Percentiles rank a stretch among this genome's conserved stretches.
phyloP scores from a whole-genome alignment of 495 filamentous ascomycete species.

The Beverwykella pulmonaria region DNA sequence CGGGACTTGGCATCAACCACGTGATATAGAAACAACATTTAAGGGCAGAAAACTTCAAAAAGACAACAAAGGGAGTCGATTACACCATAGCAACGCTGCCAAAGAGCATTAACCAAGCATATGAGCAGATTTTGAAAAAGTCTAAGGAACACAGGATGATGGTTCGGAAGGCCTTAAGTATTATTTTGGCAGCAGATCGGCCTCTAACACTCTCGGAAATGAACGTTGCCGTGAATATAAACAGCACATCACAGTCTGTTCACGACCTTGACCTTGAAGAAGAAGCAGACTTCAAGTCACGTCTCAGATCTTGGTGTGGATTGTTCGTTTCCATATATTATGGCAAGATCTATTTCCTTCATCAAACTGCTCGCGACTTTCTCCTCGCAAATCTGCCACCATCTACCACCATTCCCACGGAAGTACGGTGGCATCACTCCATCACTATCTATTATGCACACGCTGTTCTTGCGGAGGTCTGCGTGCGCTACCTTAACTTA shows the following conservation, averaged over 20 bases:
- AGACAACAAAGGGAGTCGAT: slow-evolving; percentile 2
- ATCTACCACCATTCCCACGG: background rate
- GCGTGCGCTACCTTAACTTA: slow-evolving; percentile 13
- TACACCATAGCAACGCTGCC: slow-evolving; percentile 16
- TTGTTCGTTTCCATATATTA: slow-evolving; percentile 17
- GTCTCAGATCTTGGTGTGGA: slow-evolving; percentile 15
- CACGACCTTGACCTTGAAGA: background rate
- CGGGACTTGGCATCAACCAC: too few species aligned
- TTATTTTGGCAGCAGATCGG: slow-evolving; percentile 15
- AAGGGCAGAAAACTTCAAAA: slow-evolving; percentile 1
- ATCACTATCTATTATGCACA: slow-evolving; percentile 1
- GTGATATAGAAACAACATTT: too few species aligned
- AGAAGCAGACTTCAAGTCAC: slow-evolving; percentile 4
- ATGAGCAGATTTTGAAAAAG: slow-evolving; percentile 16
- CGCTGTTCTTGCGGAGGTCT: slow-evolving; percentile 1
- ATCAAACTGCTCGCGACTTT: slow-evolving; percentile 31
- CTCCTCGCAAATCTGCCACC: slow-evolving; percentile 8
- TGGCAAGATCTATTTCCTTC: slow-evolving; percentile 25
- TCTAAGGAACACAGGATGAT: slow-evolving; percentile 3
- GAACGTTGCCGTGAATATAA: slow-evolving; percentile 1
- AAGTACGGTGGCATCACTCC: background rate
- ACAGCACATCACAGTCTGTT: background rate
- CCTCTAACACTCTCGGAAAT: slow-evolving; percentile 15
- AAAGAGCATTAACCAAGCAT: slow-evolving; percentile 17
- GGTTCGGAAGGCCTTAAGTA: slow-evolving; percentile 6